phyloP scores from a whole-genome alignment of 805 yeast genomes.

The Saccharomyces mikatae region DNA sequence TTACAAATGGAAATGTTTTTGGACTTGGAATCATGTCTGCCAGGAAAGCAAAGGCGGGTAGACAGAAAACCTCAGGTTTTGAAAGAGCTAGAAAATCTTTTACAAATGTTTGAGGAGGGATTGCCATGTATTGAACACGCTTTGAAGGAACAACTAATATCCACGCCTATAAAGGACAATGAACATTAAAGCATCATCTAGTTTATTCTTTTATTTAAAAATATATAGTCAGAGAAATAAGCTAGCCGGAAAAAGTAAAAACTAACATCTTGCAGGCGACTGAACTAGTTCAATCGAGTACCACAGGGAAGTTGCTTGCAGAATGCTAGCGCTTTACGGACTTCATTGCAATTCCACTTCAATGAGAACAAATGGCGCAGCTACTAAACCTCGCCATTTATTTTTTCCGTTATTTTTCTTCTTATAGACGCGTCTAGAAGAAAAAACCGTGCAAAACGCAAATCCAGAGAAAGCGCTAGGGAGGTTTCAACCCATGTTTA shows the following conservation, averaged over 20 bases:
- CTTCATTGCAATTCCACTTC: neutral
- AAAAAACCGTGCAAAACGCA: neutral
- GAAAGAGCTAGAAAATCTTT: slow-evolving; percentile 22
- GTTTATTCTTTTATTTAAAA: neutral
- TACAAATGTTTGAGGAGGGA: slow-evolving; percentile 26
- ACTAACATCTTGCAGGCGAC: neutral
- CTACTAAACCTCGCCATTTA: neutral
- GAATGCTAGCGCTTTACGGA: neutral
- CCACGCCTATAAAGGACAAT: neutral
- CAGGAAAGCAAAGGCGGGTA: slow-evolving; percentile 8
- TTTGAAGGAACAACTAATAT: slow-evolving; percentile 17
- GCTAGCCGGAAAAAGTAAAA: neutral
- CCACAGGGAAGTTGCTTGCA: neutral
- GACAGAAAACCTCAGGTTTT: slow-evolving; percentile 27
- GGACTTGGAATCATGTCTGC: slow-evolving; percentile 15
- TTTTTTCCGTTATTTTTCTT: neutral
- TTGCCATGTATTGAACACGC: slow-evolving; percentile 25
- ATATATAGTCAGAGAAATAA: neutral
- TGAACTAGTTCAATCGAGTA: neutral
- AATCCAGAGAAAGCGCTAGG: neutral
- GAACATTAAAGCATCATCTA: neutral
- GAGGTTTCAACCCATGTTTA: neutral
- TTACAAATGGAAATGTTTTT: slow-evolving; percentile 24
- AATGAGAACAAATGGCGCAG: neutral
- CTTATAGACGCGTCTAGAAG: neutral